phyloP scores from a whole-genome alignment of 1,284 basidiomycete genomes.

The Boletus sp. region DNA sequence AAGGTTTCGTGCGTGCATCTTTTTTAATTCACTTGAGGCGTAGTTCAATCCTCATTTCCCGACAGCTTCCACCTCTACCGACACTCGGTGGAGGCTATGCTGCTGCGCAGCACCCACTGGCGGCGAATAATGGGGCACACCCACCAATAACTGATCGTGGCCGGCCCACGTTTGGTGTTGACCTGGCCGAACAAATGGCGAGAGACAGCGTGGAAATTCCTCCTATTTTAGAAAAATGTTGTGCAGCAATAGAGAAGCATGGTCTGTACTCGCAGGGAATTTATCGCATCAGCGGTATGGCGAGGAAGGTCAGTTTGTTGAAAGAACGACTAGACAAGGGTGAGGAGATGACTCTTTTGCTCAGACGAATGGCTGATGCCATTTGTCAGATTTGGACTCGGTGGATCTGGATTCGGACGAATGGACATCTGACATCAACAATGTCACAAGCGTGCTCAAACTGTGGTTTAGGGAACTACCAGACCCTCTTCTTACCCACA shows the following conservation, averaged over 20 bases:
- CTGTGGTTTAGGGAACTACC: constrained; percentile 96
- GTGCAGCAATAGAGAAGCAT: constrained; percentile 86
- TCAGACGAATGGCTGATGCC: constrained; percentile 5
- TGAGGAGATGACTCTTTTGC: constrained; percentile 26
- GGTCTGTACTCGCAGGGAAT: constrained; percentile 86
- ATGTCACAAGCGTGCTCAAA: constrained; percentile 90
- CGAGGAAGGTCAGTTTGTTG: constrained; percentile 81
- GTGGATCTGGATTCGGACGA: constrained; percentile 86
- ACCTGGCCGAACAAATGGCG: constrained; percentile 87
- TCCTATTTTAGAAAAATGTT: constrained; percentile 84
- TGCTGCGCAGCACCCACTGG: constrained; percentile 25
- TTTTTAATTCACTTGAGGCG: constrained; percentile 12
- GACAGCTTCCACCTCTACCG: constrained; percentile 60
- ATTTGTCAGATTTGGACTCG: constrained; percentile 70
- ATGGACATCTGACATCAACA: constrained; percentile 94
- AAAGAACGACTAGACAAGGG: constrained; percentile 86
- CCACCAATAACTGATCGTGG: constrained; percentile 56
- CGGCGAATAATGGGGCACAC: constrained; percentile 29
- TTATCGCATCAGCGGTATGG: constrained; percentile 91
- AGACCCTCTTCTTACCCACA: constrained; percentile 85
- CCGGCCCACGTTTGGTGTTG: constrained; percentile 83
- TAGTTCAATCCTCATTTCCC: constrained; percentile 7
- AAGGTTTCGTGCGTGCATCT: constrained; percentile 73
- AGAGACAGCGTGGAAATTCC: constrained; percentile 90
- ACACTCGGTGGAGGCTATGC: constrained; percentile 37